A percentile compares a stretch with the other conserved stretches of the same genome.
phyloP scores from a whole-genome alignment of 176 grass and related monocot genomes.

The maize (Zea mays) region Zm-B73-REFERENCE-NAM-5.0 NC_050100.1:150292501-150293000 shows the following conservation, averaged over 20 bases:
- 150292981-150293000: too few species aligned
- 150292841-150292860: too few species aligned
- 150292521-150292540: constrained; percentile 90
- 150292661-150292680: neutral
- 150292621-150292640: neutral
- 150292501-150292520: constrained; percentile 86
- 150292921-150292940: too few species aligned
- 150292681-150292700: neutral
- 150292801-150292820: too few species aligned
- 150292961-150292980: too few species aligned
- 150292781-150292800: constrained; percentile 25
- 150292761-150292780: constrained; percentile 27
- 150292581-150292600: fast-evolving
- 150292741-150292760: constrained; percentile 39
- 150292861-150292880: too few species aligned
- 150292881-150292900: too few species aligned
- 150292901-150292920: too few species aligned
- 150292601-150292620: neutral
- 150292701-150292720: neutral
- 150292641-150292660: neutral
- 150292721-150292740: constrained; percentile 35
- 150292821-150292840: too few species aligned
- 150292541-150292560: constrained; percentile 88
- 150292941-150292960: too few species aligned
- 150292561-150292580: constrained; percentile 36